Evolutionary conservation across 441 rosid species (phyloP).

Genomic region (Eutrema salsugineum): DNA sequence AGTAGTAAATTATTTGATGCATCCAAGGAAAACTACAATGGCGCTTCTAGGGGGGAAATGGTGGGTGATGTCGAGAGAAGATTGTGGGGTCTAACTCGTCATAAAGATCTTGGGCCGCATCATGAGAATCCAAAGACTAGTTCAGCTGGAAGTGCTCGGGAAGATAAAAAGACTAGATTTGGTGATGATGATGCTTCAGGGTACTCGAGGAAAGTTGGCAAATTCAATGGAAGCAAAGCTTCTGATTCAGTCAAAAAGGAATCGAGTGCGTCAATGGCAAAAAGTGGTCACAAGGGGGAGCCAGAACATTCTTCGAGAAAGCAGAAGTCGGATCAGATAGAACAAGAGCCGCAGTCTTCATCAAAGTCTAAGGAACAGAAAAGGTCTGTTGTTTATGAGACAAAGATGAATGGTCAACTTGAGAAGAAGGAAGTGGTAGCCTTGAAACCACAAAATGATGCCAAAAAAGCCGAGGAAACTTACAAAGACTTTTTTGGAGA

Average conservation of each 20-base stretch:
- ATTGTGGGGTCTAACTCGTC: conserved; percentile 34
- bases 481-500: conserved; percentile 87
- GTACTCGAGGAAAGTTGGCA: conserved; percentile 44
- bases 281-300: conserved; percentile 45
- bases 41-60: conserved; percentile 34
- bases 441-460: conserved; percentile 41
- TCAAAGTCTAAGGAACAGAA: conserved; percentile 38
- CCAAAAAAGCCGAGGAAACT: conserved; percentile 53
- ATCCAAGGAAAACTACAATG: conserved; percentile 37
- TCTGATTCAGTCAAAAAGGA: conserved; percentile 41
- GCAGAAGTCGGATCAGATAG: conserved; percentile 44
- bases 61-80: conserved; percentile 43
- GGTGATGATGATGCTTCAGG: conserved; percentile 40
- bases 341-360: conserved; percentile 50
- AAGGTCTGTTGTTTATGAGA: conserved; percentile 46
- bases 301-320: conserved; percentile 35
- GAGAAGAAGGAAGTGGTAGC: conserved; percentile 50
- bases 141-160: conserved; percentile 48
- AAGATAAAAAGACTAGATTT: conserved; percentile 47
- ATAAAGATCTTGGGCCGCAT: conserved; percentile 42
- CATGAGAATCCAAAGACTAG: conserved; percentile 46
- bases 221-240: conserved; percentile 42
- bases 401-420: conserved; percentile 40
- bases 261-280: conserved; percentile 33
- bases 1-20: conserved; percentile 32